Evolutionary conservation across 1,139 yeast species (phyloP), one percentile per base, ranked within the genome.

Genomic region (Arxiozyma heterogenica): DNA sequence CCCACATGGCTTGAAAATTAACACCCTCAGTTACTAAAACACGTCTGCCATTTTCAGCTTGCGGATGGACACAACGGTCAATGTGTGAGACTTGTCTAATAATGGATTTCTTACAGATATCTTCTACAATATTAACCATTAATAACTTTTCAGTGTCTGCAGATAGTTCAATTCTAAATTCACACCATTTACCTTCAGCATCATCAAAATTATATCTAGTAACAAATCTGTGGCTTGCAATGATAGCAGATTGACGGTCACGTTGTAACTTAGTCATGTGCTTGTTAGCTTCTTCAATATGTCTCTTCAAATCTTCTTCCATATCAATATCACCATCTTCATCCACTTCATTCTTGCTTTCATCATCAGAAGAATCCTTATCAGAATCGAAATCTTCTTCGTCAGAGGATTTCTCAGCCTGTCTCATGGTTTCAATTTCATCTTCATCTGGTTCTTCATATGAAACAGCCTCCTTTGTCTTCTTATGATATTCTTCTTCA

Each of bases 1-100:
- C 96, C 98, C 98, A 94, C 95, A 94, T 89, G 57, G 97, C 95
- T 65, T 78, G 79, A 81, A 94, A 93, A 74, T 94, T 94, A 56
- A 94, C 98, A 73, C 99, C 99, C 73, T 94, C 99, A 27, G 99
- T 93, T 55, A 95, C 87, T 64, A 94, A 78, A 45, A 81, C 78
- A 63, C 96, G 83, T 65, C 78, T 78, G 50, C 83, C 79, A 59
- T 83, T 82, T 57, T 80, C 85, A 34, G 85, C 80, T 58, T 79
- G 80, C 53, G 96, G 96, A 60, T 86, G 90, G 62, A 93, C 76
- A 79, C 98, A 91, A 73, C 98, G 84, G 42, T 96, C 97, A 66
- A 94, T 93, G 57, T 78, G 77, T 55, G 95, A 88, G 60, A 90
- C 85, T 73, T 94, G 97, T 66, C 98, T 85, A 30, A 94, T 96